Percentiles rank a stretch among this genome's conserved stretches.
phyloP scores from a whole-genome alignment of 345 rosid species.

The Eucalyptus albens region DNA sequence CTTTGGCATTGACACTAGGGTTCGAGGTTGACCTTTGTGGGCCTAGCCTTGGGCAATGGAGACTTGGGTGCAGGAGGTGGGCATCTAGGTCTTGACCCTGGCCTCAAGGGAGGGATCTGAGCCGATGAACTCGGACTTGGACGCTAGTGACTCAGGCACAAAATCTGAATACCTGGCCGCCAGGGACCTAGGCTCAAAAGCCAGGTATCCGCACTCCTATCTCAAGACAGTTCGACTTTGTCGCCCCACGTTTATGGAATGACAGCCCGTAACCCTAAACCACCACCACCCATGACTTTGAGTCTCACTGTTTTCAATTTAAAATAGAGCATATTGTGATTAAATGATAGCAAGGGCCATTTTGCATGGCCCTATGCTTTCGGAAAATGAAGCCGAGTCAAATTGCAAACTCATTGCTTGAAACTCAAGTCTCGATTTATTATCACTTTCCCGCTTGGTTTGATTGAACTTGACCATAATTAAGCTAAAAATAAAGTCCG shows the following conservation, averaged over 20 bases:
- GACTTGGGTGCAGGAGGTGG: background rate
- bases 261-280: background rate
- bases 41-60: background rate
- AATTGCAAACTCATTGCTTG: background rate
- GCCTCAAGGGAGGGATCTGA: background rate
- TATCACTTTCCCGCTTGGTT: background rate
- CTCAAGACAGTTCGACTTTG: background rate
- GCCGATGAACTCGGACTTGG: background rate
- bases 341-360: background rate
- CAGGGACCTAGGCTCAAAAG: background rate
- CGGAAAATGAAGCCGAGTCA: background rate
- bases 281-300: background rate
- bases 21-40: background rate
- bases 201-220: background rate
- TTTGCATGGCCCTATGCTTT: background rate
- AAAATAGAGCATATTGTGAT: background rate
- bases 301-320: background rate
- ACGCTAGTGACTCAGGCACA: background rate
- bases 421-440: background rate
- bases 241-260: background rate
- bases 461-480: background rate
- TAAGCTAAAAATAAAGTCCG: background rate
- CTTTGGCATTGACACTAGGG: background rate
- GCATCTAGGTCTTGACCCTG: no score
- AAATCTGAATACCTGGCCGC: background rate